Conservation (phyloP, 2,329 filamentous ascomycete genomes). For the Thielaviopsis punctulata region DNA sequence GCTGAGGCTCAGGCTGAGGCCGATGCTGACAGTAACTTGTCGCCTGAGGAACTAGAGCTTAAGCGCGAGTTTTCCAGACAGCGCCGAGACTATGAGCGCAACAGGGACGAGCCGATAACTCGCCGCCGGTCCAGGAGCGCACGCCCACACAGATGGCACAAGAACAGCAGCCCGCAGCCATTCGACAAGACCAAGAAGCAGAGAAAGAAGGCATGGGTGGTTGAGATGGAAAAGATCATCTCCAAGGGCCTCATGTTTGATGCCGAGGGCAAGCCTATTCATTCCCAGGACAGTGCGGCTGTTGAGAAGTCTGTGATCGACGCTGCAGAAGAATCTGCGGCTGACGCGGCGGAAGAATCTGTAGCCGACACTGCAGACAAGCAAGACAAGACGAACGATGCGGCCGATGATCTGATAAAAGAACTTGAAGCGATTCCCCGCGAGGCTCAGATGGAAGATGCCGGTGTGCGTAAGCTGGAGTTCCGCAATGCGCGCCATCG, state of each 20-base stretch:
- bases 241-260: conserved; percentile 10
- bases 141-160: background rate
- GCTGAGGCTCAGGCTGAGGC: background rate
- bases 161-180: background rate
- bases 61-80: background rate
- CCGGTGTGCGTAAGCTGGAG: background rate
- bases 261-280: background rate
- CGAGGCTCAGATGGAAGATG: conserved; percentile 3
- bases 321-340: background rate
- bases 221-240: conserved; percentile 3
- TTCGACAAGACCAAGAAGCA: background rate
- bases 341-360: background rate
- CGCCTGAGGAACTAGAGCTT: background rate
- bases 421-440: background rate
- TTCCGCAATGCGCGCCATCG: conserved; percentile 5
- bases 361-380: background rate
- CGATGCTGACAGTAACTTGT: background rate
- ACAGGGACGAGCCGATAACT: background rate
- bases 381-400: background rate
- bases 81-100: background rate
- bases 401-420: conserved; percentile 2
- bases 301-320: background rate
- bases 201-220: background rate
- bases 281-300: too few relatives aligned
- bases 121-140: background rate